Evolutionary conservation across 257 asterid species (phyloP).

Genomic region (Solanum commersonii): DNA sequence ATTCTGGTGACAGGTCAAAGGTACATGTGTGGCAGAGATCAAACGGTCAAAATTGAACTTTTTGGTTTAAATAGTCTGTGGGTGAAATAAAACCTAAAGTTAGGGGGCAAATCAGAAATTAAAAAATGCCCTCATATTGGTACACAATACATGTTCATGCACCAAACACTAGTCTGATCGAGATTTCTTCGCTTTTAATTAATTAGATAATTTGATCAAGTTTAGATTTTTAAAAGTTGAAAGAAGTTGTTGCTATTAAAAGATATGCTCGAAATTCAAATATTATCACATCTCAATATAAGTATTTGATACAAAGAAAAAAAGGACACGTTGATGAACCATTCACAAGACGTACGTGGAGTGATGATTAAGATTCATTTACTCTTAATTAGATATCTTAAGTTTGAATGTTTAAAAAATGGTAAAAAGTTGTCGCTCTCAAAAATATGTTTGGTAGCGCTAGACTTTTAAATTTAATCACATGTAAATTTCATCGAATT

Average conservation of each 20-base stretch:
- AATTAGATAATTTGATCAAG: fast-evolving
- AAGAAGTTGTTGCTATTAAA: background rate
- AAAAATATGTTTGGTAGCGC: background rate
- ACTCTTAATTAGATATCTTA: background rate
- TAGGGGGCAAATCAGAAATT: background rate
- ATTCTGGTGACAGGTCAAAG: background rate
- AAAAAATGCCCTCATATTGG: background rate
- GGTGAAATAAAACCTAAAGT: background rate
- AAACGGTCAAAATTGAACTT: constrained; percentile 56
- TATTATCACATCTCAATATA: no score
- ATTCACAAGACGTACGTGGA: background rate
- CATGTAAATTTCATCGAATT: no score
- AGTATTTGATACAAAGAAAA: no score
- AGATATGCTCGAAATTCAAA: no score
- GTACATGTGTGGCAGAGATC: background rate
- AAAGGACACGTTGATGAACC: background rate
- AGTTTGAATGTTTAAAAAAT: background rate
- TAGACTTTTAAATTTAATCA: no score
- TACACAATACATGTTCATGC: background rate
- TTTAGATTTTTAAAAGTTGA: background rate
- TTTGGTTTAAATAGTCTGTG: constrained; percentile 27
- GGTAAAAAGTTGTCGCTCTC: background rate
- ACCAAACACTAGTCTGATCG: background rate
- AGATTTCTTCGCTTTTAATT: background rate
- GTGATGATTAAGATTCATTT: background rate